A percentile compares a stretch with the other conserved stretches of the same genome.
phyloP scores from a whole-genome alignment of 768 basidiomycete genomes.

The Leucocoprinus sp. region DNA sequence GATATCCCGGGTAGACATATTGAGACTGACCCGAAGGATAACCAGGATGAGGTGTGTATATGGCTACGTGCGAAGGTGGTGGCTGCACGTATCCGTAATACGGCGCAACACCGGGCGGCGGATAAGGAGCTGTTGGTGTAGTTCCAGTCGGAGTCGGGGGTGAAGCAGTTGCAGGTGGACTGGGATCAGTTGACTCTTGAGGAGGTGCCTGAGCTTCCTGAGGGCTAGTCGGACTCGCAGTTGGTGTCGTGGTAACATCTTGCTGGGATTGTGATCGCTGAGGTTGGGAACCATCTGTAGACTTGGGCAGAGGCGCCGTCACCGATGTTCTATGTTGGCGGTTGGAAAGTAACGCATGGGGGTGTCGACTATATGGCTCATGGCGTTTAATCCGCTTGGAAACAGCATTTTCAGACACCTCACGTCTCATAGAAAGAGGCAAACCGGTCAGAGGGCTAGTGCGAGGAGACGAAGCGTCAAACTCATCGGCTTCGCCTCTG shows the following conservation, averaged over 20 bases:
- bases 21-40: too few species aligned
- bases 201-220: conserved; percentile 12
- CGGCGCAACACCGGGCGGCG: conserved; percentile 22
- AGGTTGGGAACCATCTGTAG: background rate
- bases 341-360: conserved; percentile 21
- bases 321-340: conserved; percentile 29
- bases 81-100: conserved; percentile 19
- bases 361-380: conserved; percentile 31
- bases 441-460: conserved; percentile 24
- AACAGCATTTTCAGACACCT: conserved; percentile 23
- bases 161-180: conserved; percentile 9
- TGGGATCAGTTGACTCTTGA: conserved; percentile 21
- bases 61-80: too few species aligned
- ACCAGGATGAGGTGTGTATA: too few species aligned
- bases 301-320: conserved; percentile 11
- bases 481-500: conserved; percentile 75
- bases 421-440: conserved; percentile 39
- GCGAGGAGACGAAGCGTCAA: conserved; percentile 37
- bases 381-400: conserved; percentile 34
- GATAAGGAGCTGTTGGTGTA: conserved; percentile 17
- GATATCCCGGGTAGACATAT: too few species aligned
- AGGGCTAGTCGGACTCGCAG: conserved; percentile 1
- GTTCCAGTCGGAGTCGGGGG: conserved; percentile 7
- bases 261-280: background rate
- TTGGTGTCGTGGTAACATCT: background rate